Conservation (phyloP, 2,329 filamentous ascomycete species). For the Cryoendolithus antarcticus region DNA sequence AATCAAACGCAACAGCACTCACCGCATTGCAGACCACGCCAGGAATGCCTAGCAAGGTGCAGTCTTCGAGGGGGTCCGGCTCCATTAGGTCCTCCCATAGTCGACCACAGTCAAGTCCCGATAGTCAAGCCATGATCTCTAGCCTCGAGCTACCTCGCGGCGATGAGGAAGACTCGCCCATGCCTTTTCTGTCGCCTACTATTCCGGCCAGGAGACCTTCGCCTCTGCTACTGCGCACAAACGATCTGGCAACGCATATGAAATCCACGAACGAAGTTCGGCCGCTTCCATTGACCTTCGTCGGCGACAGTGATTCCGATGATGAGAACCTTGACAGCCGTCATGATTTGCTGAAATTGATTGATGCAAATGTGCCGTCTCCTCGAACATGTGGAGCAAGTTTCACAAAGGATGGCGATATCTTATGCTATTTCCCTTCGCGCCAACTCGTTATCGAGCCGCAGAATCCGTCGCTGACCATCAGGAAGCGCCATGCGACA, state of each 20-base stretch:
- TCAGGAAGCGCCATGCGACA: no score
- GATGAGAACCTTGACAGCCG: slow-evolving; percentile 56
- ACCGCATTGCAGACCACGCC: no score
- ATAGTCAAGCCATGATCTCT: slow-evolving; percentile 13
- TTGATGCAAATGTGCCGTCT: slow-evolving; percentile 52
- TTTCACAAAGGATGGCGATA: slow-evolving; percentile 45
- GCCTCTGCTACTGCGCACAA: not conserved
- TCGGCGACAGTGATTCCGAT: slow-evolving; percentile 24
- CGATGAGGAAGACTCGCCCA: slow-evolving; percentile 14
- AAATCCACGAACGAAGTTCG: slow-evolving; percentile 13
- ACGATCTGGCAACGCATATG: no score
- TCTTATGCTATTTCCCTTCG: no score
- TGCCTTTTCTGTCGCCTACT: slow-evolving; percentile 21
- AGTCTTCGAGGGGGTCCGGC: not conserved
- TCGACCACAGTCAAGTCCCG: not conserved
- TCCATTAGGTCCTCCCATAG: not conserved
- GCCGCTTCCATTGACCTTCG: slow-evolving; percentile 25
- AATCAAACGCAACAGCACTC: no score
- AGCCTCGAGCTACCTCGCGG: slow-evolving; percentile 16
- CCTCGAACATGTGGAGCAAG: slow-evolving; percentile 46
- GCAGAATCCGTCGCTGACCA: no score
- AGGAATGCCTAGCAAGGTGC: no score
- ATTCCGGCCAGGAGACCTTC: slow-evolving; percentile 16
- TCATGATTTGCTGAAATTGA: slow-evolving; percentile 39
- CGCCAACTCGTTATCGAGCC: no score